Evolutionary conservation across 1,284 basidiomycete genomes (phyloP).

Genomic region (Sporisorium exsertum): DNA sequence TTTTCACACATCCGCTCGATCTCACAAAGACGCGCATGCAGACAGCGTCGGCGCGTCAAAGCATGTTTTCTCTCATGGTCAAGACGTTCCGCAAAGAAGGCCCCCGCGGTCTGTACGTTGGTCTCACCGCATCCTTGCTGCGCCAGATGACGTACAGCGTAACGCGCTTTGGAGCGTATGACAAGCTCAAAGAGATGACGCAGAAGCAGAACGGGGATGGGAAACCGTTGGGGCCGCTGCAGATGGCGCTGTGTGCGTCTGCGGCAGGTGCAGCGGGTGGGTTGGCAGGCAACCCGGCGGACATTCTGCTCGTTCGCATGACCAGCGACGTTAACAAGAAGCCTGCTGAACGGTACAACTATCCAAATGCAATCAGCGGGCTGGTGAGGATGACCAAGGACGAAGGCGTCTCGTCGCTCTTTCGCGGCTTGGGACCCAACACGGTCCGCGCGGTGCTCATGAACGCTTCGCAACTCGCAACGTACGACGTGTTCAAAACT

Average conservation of each 20-base stretch:
- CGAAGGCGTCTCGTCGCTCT: slow-evolving; percentile 71
- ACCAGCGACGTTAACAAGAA: slow-evolving; percentile 69
- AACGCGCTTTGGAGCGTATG: slow-evolving; percentile 66
- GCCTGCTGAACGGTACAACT: slow-evolving; percentile 58
- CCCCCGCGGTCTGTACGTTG: slow-evolving; percentile 61
- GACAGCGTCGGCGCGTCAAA: slow-evolving; percentile 58
- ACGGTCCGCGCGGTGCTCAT: slow-evolving; percentile 73
- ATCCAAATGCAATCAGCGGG: slow-evolving; percentile 71
- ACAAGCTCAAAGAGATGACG: slow-evolving; percentile 57
- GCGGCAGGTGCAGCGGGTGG: slow-evolving; percentile 64
- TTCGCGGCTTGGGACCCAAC: slow-evolving; percentile 72
- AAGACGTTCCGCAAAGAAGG: slow-evolving; percentile 56
- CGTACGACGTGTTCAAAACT: slow-evolving; percentile 74
- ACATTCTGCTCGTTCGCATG: slow-evolving; percentile 72
- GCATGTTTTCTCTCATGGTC: slow-evolving; percentile 51
- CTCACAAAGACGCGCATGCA: slow-evolving; percentile 69
- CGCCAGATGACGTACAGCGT: slow-evolving; percentile 68
- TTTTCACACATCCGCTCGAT: slow-evolving; percentile 69
- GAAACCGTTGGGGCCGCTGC: slow-evolving; percentile 40
- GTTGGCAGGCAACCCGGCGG: slow-evolving; percentile 70
- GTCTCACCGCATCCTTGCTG: slow-evolving; percentile 60
- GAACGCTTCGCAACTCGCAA: slow-evolving; percentile 70
- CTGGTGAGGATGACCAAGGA: slow-evolving; percentile 71
- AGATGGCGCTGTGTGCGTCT: slow-evolving; percentile 58
- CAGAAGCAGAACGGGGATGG: slow-evolving; percentile 21